Evolutionary conservation across 2,329 filamentous ascomycete species (phyloP).

Genomic region (Cryphonectria naterciae): DNA sequence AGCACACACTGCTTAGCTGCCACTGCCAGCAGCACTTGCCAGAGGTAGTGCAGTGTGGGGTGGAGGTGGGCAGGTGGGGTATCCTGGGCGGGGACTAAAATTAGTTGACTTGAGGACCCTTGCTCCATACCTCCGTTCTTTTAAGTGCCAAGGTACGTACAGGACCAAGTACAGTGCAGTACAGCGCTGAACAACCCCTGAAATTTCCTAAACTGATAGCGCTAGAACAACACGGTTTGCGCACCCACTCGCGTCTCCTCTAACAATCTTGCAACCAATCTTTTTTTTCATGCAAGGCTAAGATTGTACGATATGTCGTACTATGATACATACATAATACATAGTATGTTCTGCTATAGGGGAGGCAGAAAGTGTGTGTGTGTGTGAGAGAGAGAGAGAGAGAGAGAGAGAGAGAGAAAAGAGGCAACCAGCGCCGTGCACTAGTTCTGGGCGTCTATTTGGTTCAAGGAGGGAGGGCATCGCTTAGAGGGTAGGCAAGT

Average conservation of each 20-base stretch:
- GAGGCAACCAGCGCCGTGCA: too few species aligned
- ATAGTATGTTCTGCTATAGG: background rate
- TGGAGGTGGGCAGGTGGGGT: background rate
- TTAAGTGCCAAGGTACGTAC: background rate
- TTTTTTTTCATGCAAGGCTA: background rate
- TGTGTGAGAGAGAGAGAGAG: too few species aligned
- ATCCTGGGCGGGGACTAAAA: background rate
- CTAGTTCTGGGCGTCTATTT: too few species aligned
- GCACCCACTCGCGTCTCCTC: slow-evolving; percentile 4
- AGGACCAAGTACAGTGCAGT: background rate
- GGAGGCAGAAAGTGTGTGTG: too few species aligned
- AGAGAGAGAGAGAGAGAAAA: background rate
- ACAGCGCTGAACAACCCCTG: background rate
- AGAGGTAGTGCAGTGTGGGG: background rate
- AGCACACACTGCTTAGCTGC: too few species aligned
- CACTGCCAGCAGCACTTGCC: too few species aligned
- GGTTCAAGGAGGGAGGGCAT: background rate
- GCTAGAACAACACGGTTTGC: background rate
- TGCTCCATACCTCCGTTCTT: background rate
- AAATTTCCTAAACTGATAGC: background rate
- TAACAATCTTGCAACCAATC: background rate
- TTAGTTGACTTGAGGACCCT: background rate
- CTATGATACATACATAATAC: background rate
- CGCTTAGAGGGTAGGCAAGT: too few species aligned
- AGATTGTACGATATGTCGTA: background rate